Percentiles rank a stretch among this genome's conserved stretches.
Conservation (phyloP, 2,329 filamentous ascomycete species). For the Zelopaecilomyces penicillatus region DNA sequence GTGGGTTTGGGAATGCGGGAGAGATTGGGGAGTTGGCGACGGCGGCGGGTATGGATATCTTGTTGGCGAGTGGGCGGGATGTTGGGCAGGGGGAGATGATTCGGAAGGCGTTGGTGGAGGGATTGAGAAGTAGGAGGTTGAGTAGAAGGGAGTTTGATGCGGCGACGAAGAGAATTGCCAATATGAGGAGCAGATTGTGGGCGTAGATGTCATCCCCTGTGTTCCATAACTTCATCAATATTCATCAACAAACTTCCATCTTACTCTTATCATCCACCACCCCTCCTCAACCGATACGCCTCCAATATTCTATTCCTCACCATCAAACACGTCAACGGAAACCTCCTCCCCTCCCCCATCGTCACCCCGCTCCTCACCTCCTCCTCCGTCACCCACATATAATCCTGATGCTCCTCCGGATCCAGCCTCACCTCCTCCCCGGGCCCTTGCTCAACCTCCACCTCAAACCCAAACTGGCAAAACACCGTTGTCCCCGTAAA, state of each 20-base stretch:
- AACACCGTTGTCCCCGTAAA: constrained; percentile 21
- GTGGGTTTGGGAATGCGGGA: constrained; percentile 5
- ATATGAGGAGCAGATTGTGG: constrained; percentile 7
- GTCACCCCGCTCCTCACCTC: constrained; percentile 21
- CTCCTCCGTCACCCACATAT: constrained; percentile 30
- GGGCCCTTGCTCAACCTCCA: constrained; percentile 25
- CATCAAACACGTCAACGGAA: constrained; percentile 23
- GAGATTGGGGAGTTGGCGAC: constrained; percentile 8
- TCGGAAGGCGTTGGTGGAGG: constrained; percentile 9
- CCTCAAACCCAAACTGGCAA: constrained; percentile 28
- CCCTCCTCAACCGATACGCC: constrained; percentile 20
- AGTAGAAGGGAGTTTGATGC: constrained; percentile 10
- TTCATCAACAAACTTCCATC: not conserved
- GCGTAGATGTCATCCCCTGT: not conserved
- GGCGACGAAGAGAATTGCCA: constrained; percentile 11
- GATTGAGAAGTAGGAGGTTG: constrained; percentile 4
- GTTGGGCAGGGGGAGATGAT: constrained; percentile 11
- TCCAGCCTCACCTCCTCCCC: constrained; percentile 24
- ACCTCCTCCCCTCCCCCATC: constrained; percentile 16
- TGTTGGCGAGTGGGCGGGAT: constrained; percentile 12
- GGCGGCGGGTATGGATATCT: constrained; percentile 12
- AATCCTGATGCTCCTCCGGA: constrained; percentile 33
- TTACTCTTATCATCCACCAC: constrained; percentile 2
- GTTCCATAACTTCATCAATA: not conserved
- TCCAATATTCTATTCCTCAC: constrained; percentile 21